Conservation (phyloP, 371 early-diverging fungal genomes). For the Apophysomyces ossiformis region DNA sequence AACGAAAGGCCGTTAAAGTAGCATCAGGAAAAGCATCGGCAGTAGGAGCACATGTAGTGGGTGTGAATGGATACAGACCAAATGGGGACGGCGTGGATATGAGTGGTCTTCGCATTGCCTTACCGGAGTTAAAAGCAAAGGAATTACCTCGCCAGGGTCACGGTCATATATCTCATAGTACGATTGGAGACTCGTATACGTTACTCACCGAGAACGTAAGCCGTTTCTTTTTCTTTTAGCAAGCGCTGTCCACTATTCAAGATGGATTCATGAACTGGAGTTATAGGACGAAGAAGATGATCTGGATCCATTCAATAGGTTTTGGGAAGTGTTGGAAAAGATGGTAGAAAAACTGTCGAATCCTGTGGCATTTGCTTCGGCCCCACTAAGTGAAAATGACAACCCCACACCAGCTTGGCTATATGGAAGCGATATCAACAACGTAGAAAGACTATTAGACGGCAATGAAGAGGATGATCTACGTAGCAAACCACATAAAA, state of each 20-base stretch:
- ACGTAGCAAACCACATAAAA: slow-evolving; percentile 9
- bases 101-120: slow-evolving; percentile 22
- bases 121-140: slow-evolving; percentile 11
- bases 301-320: slow-evolving; percentile 82
- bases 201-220: slow-evolving; percentile 14
- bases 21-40: slow-evolving; percentile 12
- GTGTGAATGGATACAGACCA: background rate
- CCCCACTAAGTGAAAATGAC: slow-evolving; percentile 65
- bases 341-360: slow-evolving; percentile 74
- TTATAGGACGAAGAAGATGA: slow-evolving; percentile 42
- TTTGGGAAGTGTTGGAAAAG: slow-evolving; percentile 80
- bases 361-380: slow-evolving; percentile 78
- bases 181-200: slow-evolving; percentile 41
- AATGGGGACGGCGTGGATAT: slow-evolving; percentile 13
- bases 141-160: slow-evolving; percentile 9
- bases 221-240: background rate
- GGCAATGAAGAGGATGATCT: too few species aligned
- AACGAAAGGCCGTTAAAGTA: slow-evolving; percentile 22
- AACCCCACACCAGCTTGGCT: slow-evolving; percentile 27
- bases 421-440: slow-evolving; percentile 6
- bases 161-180: slow-evolving; percentile 7
- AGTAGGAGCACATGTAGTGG: slow-evolving; percentile 10
- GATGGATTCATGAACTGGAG: too few species aligned
- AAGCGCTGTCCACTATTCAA: too few species aligned
- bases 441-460: background rate